These are phyloP conservation scores for Strobilomyces dryophilus DNA, from an alignment of 768 basidiomycete genomes.

Conservation along the genomic window DNA sequence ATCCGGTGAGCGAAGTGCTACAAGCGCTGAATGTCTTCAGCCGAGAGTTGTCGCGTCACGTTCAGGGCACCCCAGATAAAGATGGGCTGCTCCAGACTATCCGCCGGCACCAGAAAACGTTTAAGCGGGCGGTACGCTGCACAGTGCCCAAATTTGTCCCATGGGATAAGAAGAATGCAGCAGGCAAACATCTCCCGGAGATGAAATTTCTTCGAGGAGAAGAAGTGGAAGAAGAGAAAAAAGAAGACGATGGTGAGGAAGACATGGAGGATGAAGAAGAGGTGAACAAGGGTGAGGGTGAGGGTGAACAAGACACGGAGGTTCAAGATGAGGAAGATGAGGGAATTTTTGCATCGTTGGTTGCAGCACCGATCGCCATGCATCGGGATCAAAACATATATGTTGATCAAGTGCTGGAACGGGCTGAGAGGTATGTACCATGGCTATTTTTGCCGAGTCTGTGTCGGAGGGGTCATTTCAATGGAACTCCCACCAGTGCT, in stretches of 20 bases:
- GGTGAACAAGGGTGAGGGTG: constrained; percentile 34
- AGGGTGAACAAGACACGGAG: too few species aligned
- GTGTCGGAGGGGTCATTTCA: too few species aligned
- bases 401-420: constrained; percentile 48
- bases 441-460: background rate
- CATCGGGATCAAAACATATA: constrained; percentile 31
- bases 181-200: background rate
- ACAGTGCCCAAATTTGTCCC: constrained; percentile 62
- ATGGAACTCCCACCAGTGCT: constrained; percentile 39
- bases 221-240: too few species aligned
- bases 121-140: constrained; percentile 42
- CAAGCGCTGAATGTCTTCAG: constrained; percentile 45
- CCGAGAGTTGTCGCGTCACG: constrained; percentile 38
- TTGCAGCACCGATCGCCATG: too few species aligned
- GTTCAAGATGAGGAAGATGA: too few species aligned
- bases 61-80: constrained; percentile 51
- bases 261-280: constrained; percentile 1
- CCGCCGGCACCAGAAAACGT: constrained; percentile 43
- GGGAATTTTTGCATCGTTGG: too few species aligned
- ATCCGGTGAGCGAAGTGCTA: constrained; percentile 56
- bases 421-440: constrained; percentile 42
- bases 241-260: too few species aligned
- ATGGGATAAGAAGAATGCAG: constrained; percentile 27
- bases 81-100: constrained; percentile 56
- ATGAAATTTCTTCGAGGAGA: constrained; percentile 28